Evolutionary conservation across 164 flowering plant species (phyloP).

Genomic region (Euptelea pleiosperma): DNA sequence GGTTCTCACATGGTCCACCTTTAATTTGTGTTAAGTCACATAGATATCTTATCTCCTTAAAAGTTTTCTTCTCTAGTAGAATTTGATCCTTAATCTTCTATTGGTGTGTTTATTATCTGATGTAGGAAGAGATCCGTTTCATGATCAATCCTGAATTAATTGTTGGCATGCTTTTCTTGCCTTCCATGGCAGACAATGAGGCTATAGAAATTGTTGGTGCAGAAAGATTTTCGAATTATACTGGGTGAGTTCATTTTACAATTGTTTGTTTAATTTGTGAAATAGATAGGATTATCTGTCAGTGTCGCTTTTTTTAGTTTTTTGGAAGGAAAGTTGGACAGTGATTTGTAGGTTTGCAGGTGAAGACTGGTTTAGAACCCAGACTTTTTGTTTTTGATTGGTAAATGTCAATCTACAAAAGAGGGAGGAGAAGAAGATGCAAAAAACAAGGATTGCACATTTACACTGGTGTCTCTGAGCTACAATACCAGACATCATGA

Average conservation of each 20-base stretch:
- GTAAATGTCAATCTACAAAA: too few species aligned
- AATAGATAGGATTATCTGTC: not conserved
- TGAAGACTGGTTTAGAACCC: too few species aligned
- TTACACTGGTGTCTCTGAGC: too few species aligned
- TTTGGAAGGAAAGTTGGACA: too few species aligned
- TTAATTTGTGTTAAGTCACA: not conserved
- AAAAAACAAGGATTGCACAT: too few species aligned
- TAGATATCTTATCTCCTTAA: not conserved
- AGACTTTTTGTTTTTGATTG: too few species aligned
- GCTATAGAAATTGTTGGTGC: slow-evolving; percentile 90
- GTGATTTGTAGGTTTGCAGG: too few species aligned
- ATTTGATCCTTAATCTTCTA: not conserved
- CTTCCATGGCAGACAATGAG: slow-evolving; percentile 81
- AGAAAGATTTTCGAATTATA: slow-evolving; percentile 79
- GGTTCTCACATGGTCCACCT: not conserved
- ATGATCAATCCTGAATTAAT: slow-evolving; percentile 95
- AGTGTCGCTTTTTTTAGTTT: too few species aligned
- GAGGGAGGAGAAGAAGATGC: too few species aligned
- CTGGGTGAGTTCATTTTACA: slow-evolving; percentile 44
- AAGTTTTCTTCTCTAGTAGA: not conserved
- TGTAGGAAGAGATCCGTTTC: slow-evolving; percentile 95
- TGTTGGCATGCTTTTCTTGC: slow-evolving; percentile 85
- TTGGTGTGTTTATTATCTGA: slow-evolving; percentile 6
- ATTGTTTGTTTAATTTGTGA: not conserved
- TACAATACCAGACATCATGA: too few species aligned